phyloP scores from a whole-genome alignment of 768 basidiomycete species.

The Leccinum barrowsii region DNA sequence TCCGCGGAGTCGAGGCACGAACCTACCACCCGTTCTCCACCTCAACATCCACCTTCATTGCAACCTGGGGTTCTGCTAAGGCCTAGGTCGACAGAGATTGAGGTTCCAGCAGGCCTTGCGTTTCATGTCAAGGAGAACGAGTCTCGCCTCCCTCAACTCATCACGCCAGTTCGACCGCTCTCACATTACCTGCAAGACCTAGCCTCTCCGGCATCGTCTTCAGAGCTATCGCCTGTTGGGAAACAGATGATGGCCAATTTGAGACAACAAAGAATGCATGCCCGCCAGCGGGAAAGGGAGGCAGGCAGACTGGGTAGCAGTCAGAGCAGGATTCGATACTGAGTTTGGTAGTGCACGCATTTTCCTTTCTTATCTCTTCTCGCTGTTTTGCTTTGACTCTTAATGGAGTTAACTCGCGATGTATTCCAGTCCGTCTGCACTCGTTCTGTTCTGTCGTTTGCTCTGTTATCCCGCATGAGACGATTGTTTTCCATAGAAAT shows the following conservation, averaged over 20 bases:
- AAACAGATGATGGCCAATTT: conserved; percentile 66
- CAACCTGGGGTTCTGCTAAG: conserved; percentile 2
- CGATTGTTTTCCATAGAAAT: neutral
- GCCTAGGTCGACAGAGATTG: neutral
- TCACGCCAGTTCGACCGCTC: conserved; percentile 43
- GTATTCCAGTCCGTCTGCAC: conserved; percentile 9
- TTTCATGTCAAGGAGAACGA: conserved; percentile 24
- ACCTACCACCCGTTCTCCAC: neutral
- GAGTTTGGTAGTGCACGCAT: neutral
- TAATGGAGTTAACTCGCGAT: conserved; percentile 14
- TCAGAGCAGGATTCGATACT: conserved; percentile 31
- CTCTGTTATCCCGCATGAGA: neutral
- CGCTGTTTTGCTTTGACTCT: conserved; percentile 12
- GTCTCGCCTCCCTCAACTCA: conserved; percentile 34
- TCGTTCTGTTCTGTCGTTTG: conserved; percentile 11
- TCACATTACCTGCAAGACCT: conserved; percentile 24
- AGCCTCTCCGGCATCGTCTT: conserved; percentile 67
- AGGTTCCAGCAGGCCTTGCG: neutral
- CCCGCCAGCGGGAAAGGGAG: conserved; percentile 32
- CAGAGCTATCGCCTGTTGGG: conserved; percentile 69
- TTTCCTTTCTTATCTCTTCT: neutral
- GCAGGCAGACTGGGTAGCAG: conserved; percentile 29
- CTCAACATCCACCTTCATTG: conserved; percentile 5
- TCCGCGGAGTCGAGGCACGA: conserved; percentile 18
- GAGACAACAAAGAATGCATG: conserved; percentile 39